Evolutionary conservation across 139 green algal genomes (phyloP), one percentile per base, ranked within the genome.

Genomic region (Edaphochlamys debaryana): DNA sequence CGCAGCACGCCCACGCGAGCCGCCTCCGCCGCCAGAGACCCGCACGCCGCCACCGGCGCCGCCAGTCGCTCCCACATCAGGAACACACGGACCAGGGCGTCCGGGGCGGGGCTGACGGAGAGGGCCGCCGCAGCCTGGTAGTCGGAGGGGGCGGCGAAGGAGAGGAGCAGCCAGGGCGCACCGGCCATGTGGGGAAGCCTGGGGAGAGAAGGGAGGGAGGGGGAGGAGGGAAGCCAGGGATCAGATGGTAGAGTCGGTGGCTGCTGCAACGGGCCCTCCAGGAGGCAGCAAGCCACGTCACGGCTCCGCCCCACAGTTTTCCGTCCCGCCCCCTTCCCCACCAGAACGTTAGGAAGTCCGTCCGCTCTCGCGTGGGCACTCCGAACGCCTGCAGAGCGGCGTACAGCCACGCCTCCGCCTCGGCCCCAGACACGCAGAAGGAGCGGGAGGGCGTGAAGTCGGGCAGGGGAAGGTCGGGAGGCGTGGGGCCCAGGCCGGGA

Each of bases 161-260:
- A 5, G n/a, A 64, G 3, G 17, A 77, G 69, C 45, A 77, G 45
- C n/a, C 48, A 77, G n/a, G 45, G 23, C n/a, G 69, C 45, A 45
- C 69, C 69, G 45, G 42, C 69, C 69, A 77, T 77, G 69, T 77
- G n/a, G 15, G 69, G 69, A 45, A 77, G 19, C 69, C 45, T 54
- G 45, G 45, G 45, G 45, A 54, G 45, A 13, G 11, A 54, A 13
- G 45, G 45, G 13, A 54, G 13, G 45, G 45, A 13, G n/a, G 45
- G 45, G 45, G 45, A 22, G 45, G 45, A 54, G 15, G 69, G 69
- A 45, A 77, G 19, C 69, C 45, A 22, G 45, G 45, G 45, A 13
- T 22, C 11, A 13, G 11, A 54, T 9, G 45, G 45, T 22, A 54
- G 13, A 13, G 45, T 9, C n/a, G 45, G 45, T 9, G 45, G 9